Conservation (phyloP, 192 early-diverging fungal genomes). For the Chytriomyces sp. region DNA sequence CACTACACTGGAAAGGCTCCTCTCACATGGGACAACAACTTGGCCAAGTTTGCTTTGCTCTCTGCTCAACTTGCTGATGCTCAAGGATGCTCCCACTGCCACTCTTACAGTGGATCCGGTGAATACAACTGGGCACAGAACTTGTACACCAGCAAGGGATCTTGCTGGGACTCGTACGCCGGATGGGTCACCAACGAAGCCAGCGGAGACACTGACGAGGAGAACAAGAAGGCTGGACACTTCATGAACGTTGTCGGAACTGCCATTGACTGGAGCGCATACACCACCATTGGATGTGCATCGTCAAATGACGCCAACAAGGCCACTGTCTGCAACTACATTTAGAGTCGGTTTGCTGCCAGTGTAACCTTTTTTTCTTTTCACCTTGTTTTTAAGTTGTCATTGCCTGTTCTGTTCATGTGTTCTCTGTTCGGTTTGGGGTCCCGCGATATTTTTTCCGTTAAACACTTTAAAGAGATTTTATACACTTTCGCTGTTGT, state of each 20-base stretch:
- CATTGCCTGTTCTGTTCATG: no score
- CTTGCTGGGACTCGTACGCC: slow-evolving; percentile 10
- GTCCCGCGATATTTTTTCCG: background rate
- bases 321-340: no score
- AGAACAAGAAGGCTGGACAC: slow-evolving; percentile 1
- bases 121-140: slow-evolving; percentile 2
- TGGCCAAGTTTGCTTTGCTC: background rate
- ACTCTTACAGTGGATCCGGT: background rate
- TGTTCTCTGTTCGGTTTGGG: background rate
- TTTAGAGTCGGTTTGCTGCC: no score
- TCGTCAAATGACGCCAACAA: no score
- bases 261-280: background rate
- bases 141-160: slow-evolving; percentile 3
- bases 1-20: slow-evolving; percentile 14
- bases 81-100: slow-evolving; percentile 9
- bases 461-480: background rate
- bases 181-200: slow-evolving; percentile 33
- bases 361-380: no score
- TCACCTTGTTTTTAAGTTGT: no score
- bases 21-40: slow-evolving; percentile 6
- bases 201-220: background rate
- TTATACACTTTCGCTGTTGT: background rate
- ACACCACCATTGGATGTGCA: no score
- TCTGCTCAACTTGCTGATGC: slow-evolving; percentile 1
- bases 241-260: slow-evolving; percentile 18